Evolutionary conservation across 129 eudicot species (phyloP), one percentile per base, ranked within the genome.

Genomic region (Deinandra increscens): DNA sequence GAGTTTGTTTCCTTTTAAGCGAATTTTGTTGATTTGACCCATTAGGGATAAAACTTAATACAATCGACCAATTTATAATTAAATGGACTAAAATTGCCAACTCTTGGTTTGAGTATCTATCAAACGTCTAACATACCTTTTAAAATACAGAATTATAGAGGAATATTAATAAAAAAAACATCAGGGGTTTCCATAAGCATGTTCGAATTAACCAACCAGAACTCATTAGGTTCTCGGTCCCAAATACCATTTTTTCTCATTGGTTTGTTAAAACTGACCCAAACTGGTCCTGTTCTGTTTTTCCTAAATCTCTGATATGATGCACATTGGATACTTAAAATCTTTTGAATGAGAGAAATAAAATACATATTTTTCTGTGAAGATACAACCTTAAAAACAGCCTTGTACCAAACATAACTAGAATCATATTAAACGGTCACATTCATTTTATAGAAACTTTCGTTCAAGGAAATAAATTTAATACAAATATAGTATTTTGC

Each of bases 61-160:
- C 14, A 34, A 33, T 41, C 19, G 13, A 61, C 45, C 46, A 2
- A 2, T 61, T 15, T 4, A 17, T 33, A 29, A 13, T 17, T 60
- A 34, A 34, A 59, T 29, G 64, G 19, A 7, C 53, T 41, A 19
- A 53, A 51, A 37, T 38, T 20, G 26, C 65, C 20, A 1, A 15
- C 23, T 60, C n/a, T 56, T 2, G 17, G 73, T 54, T 66, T 45
- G 29, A 54, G n/a, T 39, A 11, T 42, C 42, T 34, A 70, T 61
- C 29, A 61, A 61, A 19, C 14, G 38, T 19, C 64, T 13, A 67
- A 48, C 34, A 22, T 67, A 29, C 44, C 29, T 50, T 68, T 9
- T 48, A 36, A 60, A 36, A 5, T 6, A 15, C 12, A 58, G 51
- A 15, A 18, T 64, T 15, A 18, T 11, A 18, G 18, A 19, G 51